A percentile compares a stretch with the other conserved stretches of the same genome.
Conservation (phyloP, 768 basidiomycete genomes). For the Phaeolepiota aurea region DNA sequence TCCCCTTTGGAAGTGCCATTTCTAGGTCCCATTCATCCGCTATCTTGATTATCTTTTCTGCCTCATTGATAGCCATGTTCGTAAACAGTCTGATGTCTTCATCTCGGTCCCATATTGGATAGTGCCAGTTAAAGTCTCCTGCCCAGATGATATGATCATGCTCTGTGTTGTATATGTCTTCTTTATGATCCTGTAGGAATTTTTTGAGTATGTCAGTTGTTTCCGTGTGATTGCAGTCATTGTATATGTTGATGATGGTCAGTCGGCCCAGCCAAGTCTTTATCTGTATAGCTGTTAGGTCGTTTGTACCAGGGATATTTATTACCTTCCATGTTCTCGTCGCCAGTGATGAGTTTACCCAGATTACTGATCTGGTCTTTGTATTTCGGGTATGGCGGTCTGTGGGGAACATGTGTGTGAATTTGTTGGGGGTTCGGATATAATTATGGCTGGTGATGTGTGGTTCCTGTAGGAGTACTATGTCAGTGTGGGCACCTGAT, state of each 20-base stretch:
- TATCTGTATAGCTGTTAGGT: conserved; percentile 18
- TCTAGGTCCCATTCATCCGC: conserved; percentile 16
- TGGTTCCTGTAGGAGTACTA: conserved; percentile 13
- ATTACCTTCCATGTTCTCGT: conserved; percentile 12
- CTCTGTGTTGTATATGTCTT: not conserved
- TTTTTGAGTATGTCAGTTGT: not conserved
- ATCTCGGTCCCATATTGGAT: conserved; percentile 27
- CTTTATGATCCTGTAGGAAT: not conserved
- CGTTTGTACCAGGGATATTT: conserved; percentile 9
- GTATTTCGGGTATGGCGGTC: conserved; percentile 3
- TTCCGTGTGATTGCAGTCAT: conserved; percentile 8
- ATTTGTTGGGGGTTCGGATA: conserved; percentile 11
- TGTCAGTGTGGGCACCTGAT: conserved; percentile 5
- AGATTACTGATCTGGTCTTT: conserved; percentile 9
- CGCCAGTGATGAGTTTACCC: conserved; percentile 12
- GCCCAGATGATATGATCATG: conserved; percentile 18
- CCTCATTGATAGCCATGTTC: conserved; percentile 7
- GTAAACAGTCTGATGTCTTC: conserved; percentile 26
- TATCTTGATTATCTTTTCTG: conserved; percentile 18
- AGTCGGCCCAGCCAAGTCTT: conserved; percentile 7
- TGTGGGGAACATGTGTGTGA: conserved; percentile 10
- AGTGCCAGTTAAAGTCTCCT: conserved; percentile 32
- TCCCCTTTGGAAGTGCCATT: conserved; percentile 22
- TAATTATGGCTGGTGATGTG: conserved; percentile 6
- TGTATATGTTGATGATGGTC: conserved; percentile 19